Evolutionary conservation across 768 basidiomycete species (phyloP), one percentile per base, ranked within the genome.

Genomic region (Suillus occidentalis): DNA sequence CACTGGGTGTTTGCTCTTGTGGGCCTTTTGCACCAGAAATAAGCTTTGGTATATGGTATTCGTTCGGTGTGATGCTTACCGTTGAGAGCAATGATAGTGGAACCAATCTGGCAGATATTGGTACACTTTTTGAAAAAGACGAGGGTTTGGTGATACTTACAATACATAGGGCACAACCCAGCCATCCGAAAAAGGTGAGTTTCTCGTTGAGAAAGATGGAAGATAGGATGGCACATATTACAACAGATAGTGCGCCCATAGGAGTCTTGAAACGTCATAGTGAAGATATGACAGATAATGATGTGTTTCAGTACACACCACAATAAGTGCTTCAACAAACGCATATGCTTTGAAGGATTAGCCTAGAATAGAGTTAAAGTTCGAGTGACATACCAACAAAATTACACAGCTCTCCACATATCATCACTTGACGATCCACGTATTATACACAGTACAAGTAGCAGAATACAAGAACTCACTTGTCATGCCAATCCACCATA

Each of bases 401-500:
- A 78, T 93, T 93, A 84, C 92, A 93, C 53, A 93, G 71, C 79
- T 92, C 91, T 64, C 96, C 96, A 31, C 93, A 63, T 71, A 97
- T 95, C 95, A 97, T 96, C 87, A 95, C 88, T 90, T 66, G 14
- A 18, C 49, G 42, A 66, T 53, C 20, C 18, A 34, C 52, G 56
- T 53, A 16, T 43, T 10, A 36, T 20, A 25, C 12, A 36, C 36
- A 37, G 43, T 36, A 37, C 6, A 16, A 25, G 12, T 12, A 25
- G 34, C 13, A 20, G 40, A 20, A 36, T 43, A 9, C 47, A 18
- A 20, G 36, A 16, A 83, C 89, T 67, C 70, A 91, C 93, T 90
- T 59, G 74, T 90, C 95, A 97, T 96, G 68, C 95, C 95, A 39
- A 81, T 80, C 97, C 95, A 98, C 97, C 95, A 97, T 85, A 97